Base-by-base conservation (phyloP, 1,284 basidiomycete genomes). In the Neonothopanus nambi region DNA sequence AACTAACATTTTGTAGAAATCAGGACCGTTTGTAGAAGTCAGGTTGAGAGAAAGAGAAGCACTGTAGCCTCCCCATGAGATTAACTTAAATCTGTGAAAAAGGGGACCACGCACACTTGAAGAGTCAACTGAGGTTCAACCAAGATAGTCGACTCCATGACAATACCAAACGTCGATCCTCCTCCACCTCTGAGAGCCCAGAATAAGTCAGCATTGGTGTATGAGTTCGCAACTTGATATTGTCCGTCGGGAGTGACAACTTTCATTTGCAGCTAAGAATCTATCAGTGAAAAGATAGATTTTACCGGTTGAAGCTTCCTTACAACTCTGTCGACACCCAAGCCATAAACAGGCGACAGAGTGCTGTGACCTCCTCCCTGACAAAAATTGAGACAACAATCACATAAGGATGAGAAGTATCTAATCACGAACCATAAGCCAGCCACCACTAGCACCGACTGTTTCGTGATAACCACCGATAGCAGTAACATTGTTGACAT, bases 321-420 rank as follows among this genome's bases (percentile, higher is more conserved):
- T 33, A 73, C 70, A 9, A 75, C 72, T 35, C 74, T 65, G 54
- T 77, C 76, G 63, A 71, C 65, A 11, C 66, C 71, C 17, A 73
- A 57, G 6, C 70, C 71, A 52, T 66, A 65, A 2, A 68, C 63
- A 2, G 67, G 68, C 3, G 66, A 67, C 5, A 79, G 58, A 20
- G 72, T 66, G 18, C 73, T 70, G 53, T 78, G 75, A 2, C 77
- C 77, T 9, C 76, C 77, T 2, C 75, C 77, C 71, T 76, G 20
- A 26, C 38, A 12, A 17, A 36, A 30, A 8, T 48, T 43, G 13
- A 51, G 42, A 23, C n/a, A n/a, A n/a, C n/a, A n/a, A n/a, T n/a
- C n/a, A n/a, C n/a, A n/a, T n/a, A n/a, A n/a, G n/a, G n/a, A n/a
- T n/a, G n/a, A n/a, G n/a, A n/a, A n/a, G n/a, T n/a, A n/a, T n/a